These are phyloP conservation scores for Diaporthe caulivora DNA, from an alignment of 2,329 filamentous ascomycete species.

Conservation along the genomic window DNA sequence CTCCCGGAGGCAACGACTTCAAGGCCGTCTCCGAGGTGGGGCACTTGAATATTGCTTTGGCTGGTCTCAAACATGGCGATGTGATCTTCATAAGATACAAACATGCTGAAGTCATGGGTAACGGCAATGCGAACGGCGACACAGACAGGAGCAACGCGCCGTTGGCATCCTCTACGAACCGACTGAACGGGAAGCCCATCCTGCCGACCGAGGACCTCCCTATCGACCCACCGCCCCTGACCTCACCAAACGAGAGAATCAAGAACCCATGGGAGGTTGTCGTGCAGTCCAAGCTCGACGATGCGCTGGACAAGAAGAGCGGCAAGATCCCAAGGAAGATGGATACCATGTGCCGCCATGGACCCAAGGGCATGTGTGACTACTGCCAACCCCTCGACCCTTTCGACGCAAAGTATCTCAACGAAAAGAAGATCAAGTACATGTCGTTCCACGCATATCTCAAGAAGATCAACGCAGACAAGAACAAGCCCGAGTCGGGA, in stretches of 20 bases:
- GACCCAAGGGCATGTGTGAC: conserved; percentile 98
- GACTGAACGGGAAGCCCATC: conserved; percentile 83
- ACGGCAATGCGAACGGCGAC: conserved; percentile 54
- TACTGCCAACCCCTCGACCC: conserved; percentile 98
- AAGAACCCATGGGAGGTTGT: conserved; percentile 96
- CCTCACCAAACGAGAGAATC: conserved; percentile 71
- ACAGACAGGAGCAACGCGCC: conserved; percentile 45
- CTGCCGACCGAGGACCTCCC: conserved; percentile 76
- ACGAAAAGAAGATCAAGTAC: conserved; percentile 99
- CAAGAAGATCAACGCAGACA: conserved; percentile 93
- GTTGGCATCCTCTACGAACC: conserved; percentile 64
- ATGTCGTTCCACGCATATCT: conserved; percentile 95
- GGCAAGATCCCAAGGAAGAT: conserved; percentile 86
- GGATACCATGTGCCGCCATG: conserved; percentile 92
- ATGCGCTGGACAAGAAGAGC: conserved; percentile 86
- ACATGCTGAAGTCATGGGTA: conserved; percentile 60
- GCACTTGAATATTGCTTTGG: conserved; percentile 66
- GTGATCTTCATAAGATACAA: conserved; percentile 89
- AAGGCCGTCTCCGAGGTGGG: conserved; percentile 71
- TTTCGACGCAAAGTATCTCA: conserved; percentile 88
- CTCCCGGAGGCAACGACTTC: conserved; percentile 68
- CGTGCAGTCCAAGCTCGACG: conserved; percentile 87
- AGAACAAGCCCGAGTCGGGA: conserved; percentile 94
- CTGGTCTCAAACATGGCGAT: conserved; percentile 85
- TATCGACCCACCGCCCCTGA: conserved; percentile 69